These are phyloP conservation scores for Cryptococcus sp. DNA, from an alignment of 1,284 basidiomycete species.

Conservation along the genomic window DNA sequence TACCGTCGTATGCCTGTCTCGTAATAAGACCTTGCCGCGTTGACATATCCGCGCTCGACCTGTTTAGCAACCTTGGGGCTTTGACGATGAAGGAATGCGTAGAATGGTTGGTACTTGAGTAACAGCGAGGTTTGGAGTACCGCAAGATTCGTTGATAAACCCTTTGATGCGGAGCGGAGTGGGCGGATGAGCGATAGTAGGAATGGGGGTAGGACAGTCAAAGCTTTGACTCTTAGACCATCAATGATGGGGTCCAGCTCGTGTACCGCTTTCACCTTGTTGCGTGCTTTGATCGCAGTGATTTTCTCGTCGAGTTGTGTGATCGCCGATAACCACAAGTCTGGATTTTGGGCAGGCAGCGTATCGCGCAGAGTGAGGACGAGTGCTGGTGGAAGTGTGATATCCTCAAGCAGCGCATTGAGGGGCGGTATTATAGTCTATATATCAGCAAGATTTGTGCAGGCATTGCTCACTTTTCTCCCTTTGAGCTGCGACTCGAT, in stretches of 20 bases:
- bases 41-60: conserved; percentile 83
- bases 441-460: background rate
- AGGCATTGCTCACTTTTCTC: conserved; percentile 63
- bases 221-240: conserved; percentile 79
- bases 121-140: conserved; percentile 87
- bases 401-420: conserved; percentile 72
- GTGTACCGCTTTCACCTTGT: conserved; percentile 76
- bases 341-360: conserved; percentile 62
- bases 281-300: conserved; percentile 65
- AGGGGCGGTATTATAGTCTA: conserved; percentile 87
- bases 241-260: conserved; percentile 81
- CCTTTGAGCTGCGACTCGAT: conserved; percentile 84
- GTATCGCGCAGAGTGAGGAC: conserved; percentile 81
- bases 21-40: conserved; percentile 84
- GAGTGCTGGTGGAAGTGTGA: conserved; percentile 79
- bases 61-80: conserved; percentile 81
- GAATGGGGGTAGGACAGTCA: conserved; percentile 83
- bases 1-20: conserved; percentile 95
- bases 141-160: conserved; percentile 84
- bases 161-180: conserved; percentile 65
- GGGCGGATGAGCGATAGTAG: conserved; percentile 80
- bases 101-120: conserved; percentile 80
- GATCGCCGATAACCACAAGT: conserved; percentile 80
- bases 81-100: conserved; percentile 80
- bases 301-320: conserved; percentile 76